A percentile compares a stretch with the other conserved stretches of the same genome.
phyloP scores from a whole-genome alignment of 164 flowering plant species.

The Tetrastigma voinierianum region DNA sequence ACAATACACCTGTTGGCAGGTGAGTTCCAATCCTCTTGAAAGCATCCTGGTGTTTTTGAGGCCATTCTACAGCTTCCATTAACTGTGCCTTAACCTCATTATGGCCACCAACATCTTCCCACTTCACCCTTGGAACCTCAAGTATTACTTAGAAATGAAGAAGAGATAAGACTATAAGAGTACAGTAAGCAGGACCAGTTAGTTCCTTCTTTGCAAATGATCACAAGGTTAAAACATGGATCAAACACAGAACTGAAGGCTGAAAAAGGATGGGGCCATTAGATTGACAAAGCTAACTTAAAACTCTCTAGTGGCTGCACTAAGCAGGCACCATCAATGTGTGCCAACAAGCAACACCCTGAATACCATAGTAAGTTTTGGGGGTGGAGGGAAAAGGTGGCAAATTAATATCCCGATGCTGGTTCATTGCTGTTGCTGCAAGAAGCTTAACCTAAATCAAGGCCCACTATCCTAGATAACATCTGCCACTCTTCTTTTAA shows the following conservation, averaged over 20 bases:
- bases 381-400: no score
- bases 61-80: conserved; percentile 95
- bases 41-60: conserved; percentile 84
- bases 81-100: conserved; percentile 78
- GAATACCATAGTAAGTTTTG: no score
- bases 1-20: conserved; percentile 83
- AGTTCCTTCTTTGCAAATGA: not conserved
- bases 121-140: conserved; percentile 88
- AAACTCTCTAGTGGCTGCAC: no score
- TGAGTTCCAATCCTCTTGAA: conserved; percentile 74
- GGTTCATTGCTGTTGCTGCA: no score
- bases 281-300: not conserved
- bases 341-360: no score
- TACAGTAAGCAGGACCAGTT: not conserved
- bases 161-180: not conserved
- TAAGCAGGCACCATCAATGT: no score
- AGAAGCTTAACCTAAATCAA: no score
- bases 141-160: conserved; percentile 58
- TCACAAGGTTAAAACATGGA: not conserved
- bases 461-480: no score
- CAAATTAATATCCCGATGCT: no score
- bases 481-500: no score
- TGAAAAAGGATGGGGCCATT: not conserved
- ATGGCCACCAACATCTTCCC: conserved; percentile 99
- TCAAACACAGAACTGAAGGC: not conserved